Conservation (phyloP, 805 yeast genomes). For the Candida tallmaniae region DNA sequence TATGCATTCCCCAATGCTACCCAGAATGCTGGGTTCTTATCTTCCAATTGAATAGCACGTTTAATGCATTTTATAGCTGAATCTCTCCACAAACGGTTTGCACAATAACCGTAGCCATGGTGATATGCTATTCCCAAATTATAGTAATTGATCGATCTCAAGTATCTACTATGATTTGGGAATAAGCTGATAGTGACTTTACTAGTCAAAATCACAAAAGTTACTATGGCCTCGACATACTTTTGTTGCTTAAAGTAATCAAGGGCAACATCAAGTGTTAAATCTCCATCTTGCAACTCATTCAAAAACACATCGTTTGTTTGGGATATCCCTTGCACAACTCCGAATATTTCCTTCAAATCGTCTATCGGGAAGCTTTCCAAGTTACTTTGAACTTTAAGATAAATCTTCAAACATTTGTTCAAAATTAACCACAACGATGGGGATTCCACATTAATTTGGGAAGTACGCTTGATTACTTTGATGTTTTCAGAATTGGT, state of each 20-base stretch:
- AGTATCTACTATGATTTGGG: slow-evolving; percentile 40
- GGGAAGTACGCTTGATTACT: slow-evolving; percentile 34
- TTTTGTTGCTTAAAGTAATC: slow-evolving; percentile 13
- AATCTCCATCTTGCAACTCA: slow-evolving; percentile 10
- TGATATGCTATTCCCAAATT: slow-evolving; percentile 70
- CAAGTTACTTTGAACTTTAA: slow-evolving; percentile 51
- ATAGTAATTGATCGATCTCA: slow-evolving; percentile 53
- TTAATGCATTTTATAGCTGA: slow-evolving; percentile 56
- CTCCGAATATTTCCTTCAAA: slow-evolving; percentile 17
- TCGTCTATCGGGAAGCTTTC: slow-evolving; percentile 43
- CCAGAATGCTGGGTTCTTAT: slow-evolving; percentile 74
- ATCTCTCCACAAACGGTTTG: slow-evolving; percentile 29
- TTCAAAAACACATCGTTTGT: slow-evolving; percentile 20
- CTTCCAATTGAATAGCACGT: slow-evolving; percentile 66
- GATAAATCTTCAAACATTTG: slow-evolving; percentile 50
- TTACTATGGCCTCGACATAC: slow-evolving; percentile 28
- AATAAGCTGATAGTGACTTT: slow-evolving; percentile 39
- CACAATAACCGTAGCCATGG: slow-evolving; percentile 30
- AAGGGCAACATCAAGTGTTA: slow-evolving; percentile 17
- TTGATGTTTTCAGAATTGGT: slow-evolving; percentile 45
- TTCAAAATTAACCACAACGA: slow-evolving; percentile 65
- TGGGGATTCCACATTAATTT: slow-evolving; percentile 35
- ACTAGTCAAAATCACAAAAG: slow-evolving; percentile 43
- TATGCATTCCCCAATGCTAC: slow-evolving; percentile 75
- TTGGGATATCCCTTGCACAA: slow-evolving; percentile 7